Evolutionary conservation across 2,329 filamentous ascomycete genomes (phyloP).

Genomic region (Teratosphaeria gauchensis): DNA sequence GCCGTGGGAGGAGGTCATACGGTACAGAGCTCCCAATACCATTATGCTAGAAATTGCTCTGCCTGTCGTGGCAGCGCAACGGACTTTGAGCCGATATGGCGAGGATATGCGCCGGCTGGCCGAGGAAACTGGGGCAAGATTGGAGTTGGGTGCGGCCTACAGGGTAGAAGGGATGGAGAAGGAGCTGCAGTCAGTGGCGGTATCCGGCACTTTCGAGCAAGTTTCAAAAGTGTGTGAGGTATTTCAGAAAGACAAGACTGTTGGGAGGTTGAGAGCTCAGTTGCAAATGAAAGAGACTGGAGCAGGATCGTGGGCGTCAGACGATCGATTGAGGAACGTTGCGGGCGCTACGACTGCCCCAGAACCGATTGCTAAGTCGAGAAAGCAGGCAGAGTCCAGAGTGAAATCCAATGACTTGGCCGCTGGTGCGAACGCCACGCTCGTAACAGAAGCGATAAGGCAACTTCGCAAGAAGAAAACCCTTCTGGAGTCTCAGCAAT

Average conservation of each 20-base stretch:
- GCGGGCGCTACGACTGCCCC: background rate
- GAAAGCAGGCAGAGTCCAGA: no score
- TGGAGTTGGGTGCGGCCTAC: conserved; percentile 6
- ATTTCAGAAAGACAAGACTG: background rate
- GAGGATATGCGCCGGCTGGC: background rate
- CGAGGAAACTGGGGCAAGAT: conserved; percentile 2
- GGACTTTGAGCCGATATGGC: conserved; percentile 3
- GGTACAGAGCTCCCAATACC: conserved; percentile 8
- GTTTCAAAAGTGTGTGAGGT: background rate
- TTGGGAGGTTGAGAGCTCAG: background rate
- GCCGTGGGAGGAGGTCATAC: conserved; percentile 10
- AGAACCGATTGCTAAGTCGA: background rate
- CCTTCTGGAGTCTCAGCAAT: no score
- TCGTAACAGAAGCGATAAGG: no score
- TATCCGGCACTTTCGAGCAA: conserved; percentile 11
- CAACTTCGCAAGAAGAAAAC: no score
- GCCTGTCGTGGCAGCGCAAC: background rate
- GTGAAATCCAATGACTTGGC: no score
- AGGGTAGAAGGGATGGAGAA: background rate
- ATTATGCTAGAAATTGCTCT: conserved; percentile 14
- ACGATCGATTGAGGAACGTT: background rate
- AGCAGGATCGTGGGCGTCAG: background rate
- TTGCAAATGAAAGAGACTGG: background rate
- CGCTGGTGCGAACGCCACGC: no score
- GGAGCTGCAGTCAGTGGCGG: conserved; percentile 5